These are phyloP conservation scores for Annulohypoxylon moriforme DNA, from an alignment of 495 filamentous ascomycete species.

Conservation along the genomic window DNA sequence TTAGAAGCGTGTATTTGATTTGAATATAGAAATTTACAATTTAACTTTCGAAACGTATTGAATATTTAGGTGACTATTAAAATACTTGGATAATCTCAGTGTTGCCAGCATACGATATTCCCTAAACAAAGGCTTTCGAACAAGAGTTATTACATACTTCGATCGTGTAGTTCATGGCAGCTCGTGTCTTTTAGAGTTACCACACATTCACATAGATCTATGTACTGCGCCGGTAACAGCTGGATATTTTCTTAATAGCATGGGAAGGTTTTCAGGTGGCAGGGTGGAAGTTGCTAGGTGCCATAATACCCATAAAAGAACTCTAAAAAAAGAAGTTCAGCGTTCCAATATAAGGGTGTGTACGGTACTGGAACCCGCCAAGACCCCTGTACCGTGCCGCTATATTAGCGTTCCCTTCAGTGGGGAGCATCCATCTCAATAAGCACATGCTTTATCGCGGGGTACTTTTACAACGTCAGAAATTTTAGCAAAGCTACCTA, in stretches of 20 bases:
- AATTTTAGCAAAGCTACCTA: constrained; percentile 17
- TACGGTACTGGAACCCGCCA: constrained; percentile 21
- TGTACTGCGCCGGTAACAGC: too few species aligned
- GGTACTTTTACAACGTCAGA: constrained; percentile 29
- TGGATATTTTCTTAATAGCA: neutral
- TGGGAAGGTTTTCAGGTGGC: too few species aligned
- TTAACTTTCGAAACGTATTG: neutral
- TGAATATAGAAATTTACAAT: neutral
- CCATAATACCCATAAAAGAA: neutral
- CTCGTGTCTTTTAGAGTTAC: too few species aligned
- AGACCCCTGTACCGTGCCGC: constrained; percentile 16
- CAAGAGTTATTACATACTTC: too few species aligned
- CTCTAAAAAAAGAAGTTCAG: neutral
- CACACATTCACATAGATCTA: too few species aligned
- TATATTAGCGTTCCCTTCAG: constrained; percentile 9
- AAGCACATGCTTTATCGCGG: constrained; percentile 14
- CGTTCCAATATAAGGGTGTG: neutral
- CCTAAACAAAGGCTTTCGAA: too few species aligned
- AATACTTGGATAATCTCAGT: neutral
- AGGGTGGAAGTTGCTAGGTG: too few species aligned
- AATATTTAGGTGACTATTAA: neutral
- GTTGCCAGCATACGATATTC: too few species aligned
- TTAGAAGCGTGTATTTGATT: neutral
- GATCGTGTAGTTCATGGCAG: too few species aligned
- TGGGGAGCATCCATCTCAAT: neutral